Base-by-base conservation (phyloP, 768 basidiomycete genomes). In the Baorangia bicolor region DNA sequence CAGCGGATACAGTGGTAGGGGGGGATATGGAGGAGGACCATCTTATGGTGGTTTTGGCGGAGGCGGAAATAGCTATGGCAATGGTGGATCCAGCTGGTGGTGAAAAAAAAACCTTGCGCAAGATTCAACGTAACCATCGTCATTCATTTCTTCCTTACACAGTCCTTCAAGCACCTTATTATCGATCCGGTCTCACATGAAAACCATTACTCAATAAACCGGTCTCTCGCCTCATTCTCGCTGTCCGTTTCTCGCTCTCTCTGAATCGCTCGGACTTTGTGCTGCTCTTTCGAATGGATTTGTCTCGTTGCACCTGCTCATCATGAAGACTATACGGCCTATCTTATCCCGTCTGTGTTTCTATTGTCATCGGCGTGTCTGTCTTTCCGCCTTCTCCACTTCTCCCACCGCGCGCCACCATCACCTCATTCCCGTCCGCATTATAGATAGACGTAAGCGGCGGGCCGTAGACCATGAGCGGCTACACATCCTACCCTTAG, bases 271-370 rank as follows among this genome's bases (percentile, higher is more conserved):
- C 70, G 75, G 73, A 79, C 74, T 74, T 68, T 79, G 81, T 81
- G 81, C 84, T 85, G 81, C 84, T 85, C 81, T 83, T 80, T 77
- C 73, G 66, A 77, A 72, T 75, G 73, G 74, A 76, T 77, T 76
- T 75, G 78, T 82, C 81, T 78, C 78, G 78, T 79, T 78, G 74
- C 74, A 75, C 69, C 75, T 75, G 75, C 78, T 77, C 78, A 75
- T 76, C 59, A 70, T 74, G 72, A 74, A 70, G 73, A 72, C 68
- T 69, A 65, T 68, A 73, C 68, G 72, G 76, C 74, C 74, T 75
- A 73, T 62, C 60, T 71, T 72, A 74, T 70, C 68, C 58, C 66
- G 75, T 71, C 66, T 75, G 69, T 74, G 71, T 73, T 74, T 70
- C 63, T 70, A 71, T 60, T 70, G 51, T 64, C 61, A 51, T 63